These are phyloP conservation scores for Leersia perrieri DNA, from an alignment of 176 grass and related monocot genomes.

Conservation along the genomic window DNA sequence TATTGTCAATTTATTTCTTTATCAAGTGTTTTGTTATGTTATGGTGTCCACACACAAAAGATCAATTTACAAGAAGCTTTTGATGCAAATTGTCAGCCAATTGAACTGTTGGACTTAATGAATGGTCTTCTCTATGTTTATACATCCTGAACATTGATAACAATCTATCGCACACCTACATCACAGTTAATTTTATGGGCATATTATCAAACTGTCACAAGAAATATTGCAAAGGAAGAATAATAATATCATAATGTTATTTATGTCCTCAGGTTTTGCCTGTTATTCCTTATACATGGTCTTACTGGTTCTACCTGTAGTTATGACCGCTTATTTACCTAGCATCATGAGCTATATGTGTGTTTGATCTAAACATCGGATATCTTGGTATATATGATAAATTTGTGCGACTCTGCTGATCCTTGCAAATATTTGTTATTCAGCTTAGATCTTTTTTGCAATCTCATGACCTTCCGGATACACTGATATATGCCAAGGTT, in stretches of 20 bases:
- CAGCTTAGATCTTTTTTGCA: conserved; percentile 87
- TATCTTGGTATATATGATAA: background rate
- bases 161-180: background rate
- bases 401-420: conserved; percentile 15
- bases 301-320: background rate
- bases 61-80: conserved; percentile 5
- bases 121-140: background rate
- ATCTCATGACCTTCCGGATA: conserved; percentile 64
- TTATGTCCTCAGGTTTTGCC: background rate
- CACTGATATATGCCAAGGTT: conserved; percentile 92
- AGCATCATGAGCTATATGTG: background rate
- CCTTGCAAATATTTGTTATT: conserved; percentile 29
- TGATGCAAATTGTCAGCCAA: conserved; percentile 13
- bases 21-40: conserved; percentile 19
- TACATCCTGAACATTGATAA: background rate
- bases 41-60: background rate
- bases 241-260: background rate
- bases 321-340: background rate
- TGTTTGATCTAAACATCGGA: background rate
- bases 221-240: conserved; percentile 3
- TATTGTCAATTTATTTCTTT: background rate
- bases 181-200: background rate
- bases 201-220: background rate
- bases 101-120: background rate
- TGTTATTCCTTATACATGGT: background rate